These are phyloP conservation scores for Fusarium sp. DNA, from an alignment of 2,329 filamentous ascomycete genomes.

Conservation along the genomic window DNA sequence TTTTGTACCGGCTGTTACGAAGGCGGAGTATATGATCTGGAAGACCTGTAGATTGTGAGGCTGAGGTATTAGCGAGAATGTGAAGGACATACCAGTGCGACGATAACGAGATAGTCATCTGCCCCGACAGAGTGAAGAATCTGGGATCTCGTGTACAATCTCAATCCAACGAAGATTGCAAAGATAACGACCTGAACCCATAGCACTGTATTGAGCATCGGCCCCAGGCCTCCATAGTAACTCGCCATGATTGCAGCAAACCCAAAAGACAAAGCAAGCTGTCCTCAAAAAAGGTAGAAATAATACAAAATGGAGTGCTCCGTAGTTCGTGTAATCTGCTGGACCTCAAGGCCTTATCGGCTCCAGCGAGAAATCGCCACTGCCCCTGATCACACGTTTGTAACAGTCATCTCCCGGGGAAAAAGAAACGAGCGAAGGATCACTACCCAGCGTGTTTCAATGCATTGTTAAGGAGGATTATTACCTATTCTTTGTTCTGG, in stretches of 20 bases:
- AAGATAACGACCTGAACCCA: conserved; percentile 19
- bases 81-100: not conserved
- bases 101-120: conserved; percentile 11
- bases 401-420: fast-evolving
- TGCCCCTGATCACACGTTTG: not conserved
- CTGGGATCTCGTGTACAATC: conserved; percentile 5
- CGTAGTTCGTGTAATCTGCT: not conserved
- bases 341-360: not conserved
- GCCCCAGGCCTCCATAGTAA: conserved; percentile 20
- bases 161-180: conserved; percentile 7
- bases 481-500: not conserved
- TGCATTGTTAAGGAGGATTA: not conserved
- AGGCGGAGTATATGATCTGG: conserved; percentile 18
- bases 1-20: conserved; percentile 5
- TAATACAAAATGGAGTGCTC: not conserved
- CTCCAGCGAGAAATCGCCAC: not conserved
- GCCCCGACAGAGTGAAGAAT: conserved; percentile 4
- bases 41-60: not conserved
- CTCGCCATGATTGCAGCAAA: not conserved
- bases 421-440: not conserved
- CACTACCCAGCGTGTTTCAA: not conserved
- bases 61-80: not conserved
- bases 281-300: fast-evolving
- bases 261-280: not conserved
- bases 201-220: conserved; percentile 17